Percentiles rank a stretch among this genome's conserved stretches.
Evolutionary conservation across 257 asterid genomes (phyloP).

Genomic region (Capsicum chinense): DNA sequence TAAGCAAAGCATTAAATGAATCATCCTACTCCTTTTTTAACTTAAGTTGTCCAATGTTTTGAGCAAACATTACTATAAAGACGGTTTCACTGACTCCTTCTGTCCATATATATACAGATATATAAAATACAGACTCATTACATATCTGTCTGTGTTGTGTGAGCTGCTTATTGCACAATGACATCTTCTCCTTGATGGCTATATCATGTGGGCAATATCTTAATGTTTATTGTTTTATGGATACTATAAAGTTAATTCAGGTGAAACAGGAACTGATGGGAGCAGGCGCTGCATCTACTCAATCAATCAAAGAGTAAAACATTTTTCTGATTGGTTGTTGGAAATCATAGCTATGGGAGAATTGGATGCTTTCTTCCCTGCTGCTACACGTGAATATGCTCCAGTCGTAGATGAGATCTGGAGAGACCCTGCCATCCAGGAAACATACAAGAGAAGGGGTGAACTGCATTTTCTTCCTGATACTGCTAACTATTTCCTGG

Average conservation of each 20-base stretch:
- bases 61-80: not conserved
- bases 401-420: slow-evolving; percentile 60
- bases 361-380: slow-evolving; percentile 51
- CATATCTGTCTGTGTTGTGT: not conserved
- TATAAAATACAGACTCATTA: not conserved
- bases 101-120: not conserved
- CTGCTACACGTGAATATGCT: slow-evolving; percentile 64
- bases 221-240: not conserved
- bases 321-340: slow-evolving; percentile 63
- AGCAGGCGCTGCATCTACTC: slow-evolving; percentile 53
- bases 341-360: slow-evolving; percentile 56
- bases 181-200: not conserved
- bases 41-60: slow-evolving; percentile 2
- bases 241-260: slow-evolving; percentile 33
- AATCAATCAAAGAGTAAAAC: slow-evolving; percentile 47
- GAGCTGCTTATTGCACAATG: not conserved
- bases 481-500: slow-evolving; percentile 66
- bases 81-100: not conserved
- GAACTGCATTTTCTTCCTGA: slow-evolving; percentile 61
- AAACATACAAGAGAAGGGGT: slow-evolving; percentile 64
- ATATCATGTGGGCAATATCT: not conserved
- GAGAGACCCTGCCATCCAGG: slow-evolving; percentile 78
- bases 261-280: slow-evolving; percentile 40
- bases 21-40: not conserved
- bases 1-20: not conserved